Percentiles rank a stretch among this genome's conserved stretches.
phyloP scores from a whole-genome alignment of 2,329 filamentous ascomycete genomes.

The Claviceps quebecensis region DNA sequence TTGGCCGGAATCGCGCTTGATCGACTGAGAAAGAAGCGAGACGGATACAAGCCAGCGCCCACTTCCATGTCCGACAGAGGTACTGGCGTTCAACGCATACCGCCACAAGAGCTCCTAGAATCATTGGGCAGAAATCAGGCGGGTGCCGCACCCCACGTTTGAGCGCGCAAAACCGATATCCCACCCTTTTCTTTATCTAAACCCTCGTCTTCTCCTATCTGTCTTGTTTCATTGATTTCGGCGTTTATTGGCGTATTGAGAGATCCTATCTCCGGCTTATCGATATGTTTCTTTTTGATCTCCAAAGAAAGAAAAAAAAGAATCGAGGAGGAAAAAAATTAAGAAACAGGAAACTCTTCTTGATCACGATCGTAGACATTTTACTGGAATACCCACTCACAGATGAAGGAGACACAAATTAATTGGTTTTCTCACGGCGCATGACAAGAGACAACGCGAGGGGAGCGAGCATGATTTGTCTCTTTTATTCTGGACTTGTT shows the following conservation, averaged over 20 bases:
- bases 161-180: slow-evolving; percentile 13
- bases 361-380: neutral
- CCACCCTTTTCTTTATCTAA: slow-evolving; percentile 10
- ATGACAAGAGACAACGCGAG: neutral
- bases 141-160: slow-evolving; percentile 36
- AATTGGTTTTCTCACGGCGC: neutral
- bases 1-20: slow-evolving; percentile 62
- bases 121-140: slow-evolving; percentile 34
- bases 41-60: slow-evolving; percentile 69
- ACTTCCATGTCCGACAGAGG: slow-evolving; percentile 49
- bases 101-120: slow-evolving; percentile 45
- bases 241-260: neutral
- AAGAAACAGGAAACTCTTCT: neutral
- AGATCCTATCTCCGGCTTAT: neutral
- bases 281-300: neutral
- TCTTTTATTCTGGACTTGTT: slow-evolving; percentile 4
- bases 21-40: slow-evolving; percentile 59
- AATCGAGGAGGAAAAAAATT: neutral
- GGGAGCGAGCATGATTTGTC: neutral
- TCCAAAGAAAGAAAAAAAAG: neutral
- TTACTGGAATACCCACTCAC: neutral
- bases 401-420: neutral
- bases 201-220: neutral
- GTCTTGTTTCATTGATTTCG: neutral
- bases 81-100: slow-evolving; percentile 44